These are phyloP conservation scores for Catharanthus roseus DNA, from an alignment of 257 asterid species.

Conservation along the genomic window DNA sequence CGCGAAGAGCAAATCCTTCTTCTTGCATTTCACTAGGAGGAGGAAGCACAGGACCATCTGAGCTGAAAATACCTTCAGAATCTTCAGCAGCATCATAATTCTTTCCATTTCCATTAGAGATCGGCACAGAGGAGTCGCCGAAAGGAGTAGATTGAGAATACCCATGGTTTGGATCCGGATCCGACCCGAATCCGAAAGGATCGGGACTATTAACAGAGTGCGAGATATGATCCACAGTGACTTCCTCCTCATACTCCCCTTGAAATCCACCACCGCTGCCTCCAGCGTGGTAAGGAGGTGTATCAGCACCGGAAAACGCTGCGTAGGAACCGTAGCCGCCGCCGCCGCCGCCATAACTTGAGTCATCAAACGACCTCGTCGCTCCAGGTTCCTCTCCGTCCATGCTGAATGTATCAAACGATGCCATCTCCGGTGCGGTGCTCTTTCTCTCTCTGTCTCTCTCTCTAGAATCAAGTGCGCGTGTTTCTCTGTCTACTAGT, in stretches of 20 bases:
- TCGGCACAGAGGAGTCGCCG: conserved; percentile 45
- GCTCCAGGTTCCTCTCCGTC: conserved; percentile 47
- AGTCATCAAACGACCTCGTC: conserved; percentile 48
- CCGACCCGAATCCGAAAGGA: conserved; percentile 67
- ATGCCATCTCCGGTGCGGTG: conserved; percentile 44
- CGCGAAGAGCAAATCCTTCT: conserved; percentile 78
- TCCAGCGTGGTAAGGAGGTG: conserved; percentile 51
- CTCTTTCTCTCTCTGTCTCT: neutral
- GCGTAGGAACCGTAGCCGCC: conserved; percentile 37
- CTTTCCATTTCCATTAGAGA: conserved; percentile 63
- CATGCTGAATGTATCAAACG: conserved; percentile 64
- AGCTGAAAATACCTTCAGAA: conserved; percentile 65
- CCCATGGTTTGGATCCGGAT: conserved; percentile 22
- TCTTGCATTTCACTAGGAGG: conserved; percentile 82
- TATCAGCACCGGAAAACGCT: conserved; percentile 45
- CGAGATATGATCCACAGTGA: conserved; percentile 48
- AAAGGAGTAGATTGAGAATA: conserved; percentile 25
- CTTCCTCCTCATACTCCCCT: conserved; percentile 54
- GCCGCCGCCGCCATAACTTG: conserved; percentile 34
- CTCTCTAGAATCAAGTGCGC: neutral
- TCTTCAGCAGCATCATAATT: conserved; percentile 45
- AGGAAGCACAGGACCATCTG: conserved; percentile 81
- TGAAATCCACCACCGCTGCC: conserved; percentile 27
- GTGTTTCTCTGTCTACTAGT: neutral
- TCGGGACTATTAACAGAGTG: conserved; percentile 48